Evolutionary conservation across 2,329 filamentous ascomycete species (phyloP), one percentile per base, ranked within the genome.

Genomic region (Mycosphaerella arachidis): DNA sequence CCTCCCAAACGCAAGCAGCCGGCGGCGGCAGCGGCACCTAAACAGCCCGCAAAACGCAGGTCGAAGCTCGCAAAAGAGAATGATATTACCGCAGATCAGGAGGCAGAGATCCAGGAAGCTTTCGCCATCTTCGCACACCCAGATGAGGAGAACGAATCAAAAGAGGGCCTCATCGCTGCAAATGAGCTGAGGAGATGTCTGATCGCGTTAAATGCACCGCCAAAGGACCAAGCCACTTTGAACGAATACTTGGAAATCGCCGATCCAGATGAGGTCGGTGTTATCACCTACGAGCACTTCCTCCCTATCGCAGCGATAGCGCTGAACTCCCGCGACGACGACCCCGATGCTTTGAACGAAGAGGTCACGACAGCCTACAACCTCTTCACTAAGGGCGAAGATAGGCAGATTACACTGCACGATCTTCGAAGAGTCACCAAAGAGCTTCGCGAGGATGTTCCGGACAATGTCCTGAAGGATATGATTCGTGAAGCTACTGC

Each of bases 401-500:
- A 79, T 20, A 80, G 82, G 1, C 84, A 84, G n/a, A 96, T 99
- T 66, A 94, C 89, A 1, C 70, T 97, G 30, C 83, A 82, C 16
- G 89, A 96, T 76, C 77, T 99, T 72, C 84, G 85, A 71, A 82
- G 88, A 69, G 87, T 97, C 56, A 92, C 92, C 46, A 86, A 84
- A 67, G 84, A 91, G 68, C 77, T 99, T 68, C 90, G 91, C 75
- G 91, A 96, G 76, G 91, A 87, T 55, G 87, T 96, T 27, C 84
- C 85, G 60, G 94, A 97, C 69, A 87, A 91, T 53, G 76, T 96
- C 71, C 78, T 99, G 71, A 86, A 85, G 77, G 92, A 97, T 78
- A 99, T 99, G 94, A 88, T 99, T 59, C 79, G 92, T 53, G 93
- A 97, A 80, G 94, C 93, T 53, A 97, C 95, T 74, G 90, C 90